phyloP scores from a whole-genome alignment of 345 rosid genomes.

The Corymbia maculata region DNA sequence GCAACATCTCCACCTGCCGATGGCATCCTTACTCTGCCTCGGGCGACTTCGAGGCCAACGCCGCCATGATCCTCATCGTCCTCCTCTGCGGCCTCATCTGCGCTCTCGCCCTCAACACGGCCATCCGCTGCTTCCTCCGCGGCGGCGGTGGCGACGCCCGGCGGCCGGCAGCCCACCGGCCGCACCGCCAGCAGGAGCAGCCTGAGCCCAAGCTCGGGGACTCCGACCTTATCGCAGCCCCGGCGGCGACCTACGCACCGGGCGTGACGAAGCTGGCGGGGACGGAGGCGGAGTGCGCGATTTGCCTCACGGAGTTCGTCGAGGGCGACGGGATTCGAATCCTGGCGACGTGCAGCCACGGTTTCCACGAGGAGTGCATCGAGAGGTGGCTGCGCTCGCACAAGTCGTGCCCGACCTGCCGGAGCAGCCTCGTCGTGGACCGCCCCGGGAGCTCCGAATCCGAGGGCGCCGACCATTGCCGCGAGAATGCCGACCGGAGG shows the following conservation, averaged over 20 bases:
- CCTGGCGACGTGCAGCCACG: conserved; percentile 61
- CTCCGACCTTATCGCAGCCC: neutral
- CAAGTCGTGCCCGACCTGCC: conserved; percentile 82
- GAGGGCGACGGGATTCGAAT: conserved; percentile 59
- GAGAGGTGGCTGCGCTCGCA: conserved; percentile 55
- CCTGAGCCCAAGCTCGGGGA: neutral
- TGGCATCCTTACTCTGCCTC: conserved; percentile 27
- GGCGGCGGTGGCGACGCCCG: neutral
- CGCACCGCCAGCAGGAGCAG: neutral
- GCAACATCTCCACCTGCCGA: conserved; percentile 15
- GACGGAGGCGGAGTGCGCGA: conserved; percentile 37
- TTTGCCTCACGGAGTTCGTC: conserved; percentile 66
- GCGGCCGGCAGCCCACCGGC: neutral
- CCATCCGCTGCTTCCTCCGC: conserved; percentile 58
- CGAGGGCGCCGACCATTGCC: neutral
- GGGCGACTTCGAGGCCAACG: conserved; percentile 41
- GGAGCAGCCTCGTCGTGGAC: conserved; percentile 8
- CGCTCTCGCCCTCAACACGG: conserved; percentile 41
- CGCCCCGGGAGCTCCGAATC: neutral
- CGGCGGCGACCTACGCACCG: conserved; percentile 1
- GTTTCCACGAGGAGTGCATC: conserved; percentile 68
- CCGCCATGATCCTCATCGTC: conserved; percentile 33
- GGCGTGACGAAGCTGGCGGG: conserved; percentile 37
- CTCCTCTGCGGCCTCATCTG: conserved; percentile 54
- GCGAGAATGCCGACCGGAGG: neutral